Conservation (phyloP, 371 early-diverging fungal species). For the Mortierella sp. region DNA sequence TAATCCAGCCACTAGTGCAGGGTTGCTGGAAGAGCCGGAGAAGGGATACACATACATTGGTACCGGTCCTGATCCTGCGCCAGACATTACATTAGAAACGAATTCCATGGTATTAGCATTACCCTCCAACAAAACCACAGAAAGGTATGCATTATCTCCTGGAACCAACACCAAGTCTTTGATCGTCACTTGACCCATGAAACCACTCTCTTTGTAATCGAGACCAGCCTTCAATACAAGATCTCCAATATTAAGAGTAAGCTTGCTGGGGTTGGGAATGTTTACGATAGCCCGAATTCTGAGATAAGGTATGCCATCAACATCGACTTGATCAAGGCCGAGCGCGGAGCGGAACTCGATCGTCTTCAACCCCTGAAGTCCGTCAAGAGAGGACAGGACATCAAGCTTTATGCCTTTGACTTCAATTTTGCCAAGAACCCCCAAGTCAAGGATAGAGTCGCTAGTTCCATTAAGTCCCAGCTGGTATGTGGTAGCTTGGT, state of each 20-base stretch:
- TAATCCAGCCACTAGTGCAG: constrained; percentile 26
- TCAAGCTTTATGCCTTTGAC: constrained; percentile 32
- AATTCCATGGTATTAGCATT: not conserved
- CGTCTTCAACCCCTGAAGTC: constrained; percentile 25
- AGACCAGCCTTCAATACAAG: constrained; percentile 4
- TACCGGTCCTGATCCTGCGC: not conserved
- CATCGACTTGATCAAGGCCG: not conserved
- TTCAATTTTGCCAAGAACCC: constrained; percentile 13
- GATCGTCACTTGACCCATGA: not conserved
- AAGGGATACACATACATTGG: not conserved
- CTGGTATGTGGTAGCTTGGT: constrained; percentile 15
- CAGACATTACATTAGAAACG: not conserved
- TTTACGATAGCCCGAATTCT: not conserved
- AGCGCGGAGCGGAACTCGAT: constrained; percentile 1
- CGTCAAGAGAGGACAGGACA: constrained; percentile 19
- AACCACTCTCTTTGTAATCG: not conserved
- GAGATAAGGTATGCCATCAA: not conserved
- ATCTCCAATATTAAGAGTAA: constrained; percentile 31
- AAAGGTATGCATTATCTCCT: constrained; percentile 5
- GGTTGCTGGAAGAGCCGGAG: constrained; percentile 10
- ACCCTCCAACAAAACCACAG: not conserved
- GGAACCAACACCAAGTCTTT: constrained; percentile 13
- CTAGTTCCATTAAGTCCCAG: constrained; percentile 17
- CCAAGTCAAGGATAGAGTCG: constrained; percentile 21
- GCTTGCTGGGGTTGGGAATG: constrained; percentile 37